Conservation (phyloP, 108 stramenopile species). For the Ochromonas danica region DNA sequence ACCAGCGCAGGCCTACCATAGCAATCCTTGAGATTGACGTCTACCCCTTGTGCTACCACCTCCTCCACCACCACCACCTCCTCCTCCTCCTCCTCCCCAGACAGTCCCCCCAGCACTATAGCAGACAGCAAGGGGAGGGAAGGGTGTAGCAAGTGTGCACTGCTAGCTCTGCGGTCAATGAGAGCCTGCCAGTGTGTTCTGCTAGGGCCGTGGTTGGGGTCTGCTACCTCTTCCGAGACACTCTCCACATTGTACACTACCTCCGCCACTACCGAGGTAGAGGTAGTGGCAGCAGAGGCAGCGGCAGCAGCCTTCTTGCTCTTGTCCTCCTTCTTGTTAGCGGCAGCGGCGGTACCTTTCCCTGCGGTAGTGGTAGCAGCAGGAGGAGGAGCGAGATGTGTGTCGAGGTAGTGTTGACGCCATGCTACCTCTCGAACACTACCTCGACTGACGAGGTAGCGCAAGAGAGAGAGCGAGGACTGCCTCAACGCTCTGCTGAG, state of each 20-base stretch:
- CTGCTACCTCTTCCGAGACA: neutral
- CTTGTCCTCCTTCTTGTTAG: neutral
- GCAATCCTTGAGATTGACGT: neutral
- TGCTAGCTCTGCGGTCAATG: no score
- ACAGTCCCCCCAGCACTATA: neutral
- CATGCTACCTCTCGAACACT: neutral
- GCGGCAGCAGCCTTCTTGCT: neutral
- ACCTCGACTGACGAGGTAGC: neutral
- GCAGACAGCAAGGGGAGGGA: neutral
- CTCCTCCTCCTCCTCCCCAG: neutral
- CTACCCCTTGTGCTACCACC: neutral
- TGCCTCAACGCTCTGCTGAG: no score
- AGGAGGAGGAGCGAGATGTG: neutral
- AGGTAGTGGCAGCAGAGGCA: neutral
- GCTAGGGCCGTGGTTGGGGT: neutral
- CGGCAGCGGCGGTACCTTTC: neutral
- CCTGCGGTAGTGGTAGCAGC: neutral
- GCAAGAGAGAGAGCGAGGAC: neutral
- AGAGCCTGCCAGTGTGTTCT: neutral
- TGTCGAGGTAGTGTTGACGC: neutral
- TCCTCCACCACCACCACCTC: neutral
- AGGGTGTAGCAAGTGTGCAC: neutral
- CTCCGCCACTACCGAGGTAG: neutral
- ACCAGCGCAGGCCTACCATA: no score
- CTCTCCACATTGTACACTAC: neutral